These are phyloP conservation scores for Linnemannia elongata DNA, from an alignment of 192 early-diverging fungal genomes.

Conservation along the genomic window DNA sequence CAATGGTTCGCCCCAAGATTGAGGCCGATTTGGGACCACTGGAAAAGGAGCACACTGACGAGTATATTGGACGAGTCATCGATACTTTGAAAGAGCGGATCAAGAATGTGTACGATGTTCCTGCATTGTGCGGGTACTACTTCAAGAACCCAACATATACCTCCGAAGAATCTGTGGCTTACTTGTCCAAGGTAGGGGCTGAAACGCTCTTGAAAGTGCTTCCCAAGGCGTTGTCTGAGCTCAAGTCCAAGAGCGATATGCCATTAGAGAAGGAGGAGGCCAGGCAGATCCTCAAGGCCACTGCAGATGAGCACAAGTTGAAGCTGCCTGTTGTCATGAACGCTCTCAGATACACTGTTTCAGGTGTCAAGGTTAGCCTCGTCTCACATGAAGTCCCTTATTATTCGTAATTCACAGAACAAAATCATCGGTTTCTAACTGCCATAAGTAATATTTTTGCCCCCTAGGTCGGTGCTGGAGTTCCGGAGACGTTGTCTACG, in stretches of 20 bases:
- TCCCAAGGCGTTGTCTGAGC: slow-evolving; percentile 10
- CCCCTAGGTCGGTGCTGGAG: slow-evolving; percentile 65
- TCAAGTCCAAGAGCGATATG: slow-evolving; percentile 18
- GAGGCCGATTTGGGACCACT: slow-evolving; percentile 31
- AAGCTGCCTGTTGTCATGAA: slow-evolving; percentile 72
- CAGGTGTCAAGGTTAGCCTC: slow-evolving; percentile 64
- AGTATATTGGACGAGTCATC: slow-evolving; percentile 63
- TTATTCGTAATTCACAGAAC: neutral
- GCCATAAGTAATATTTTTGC: neutral
- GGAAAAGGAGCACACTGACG: slow-evolving; percentile 28
- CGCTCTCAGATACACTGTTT: slow-evolving; percentile 73
- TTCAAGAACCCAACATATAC: slow-evolving; percentile 66
- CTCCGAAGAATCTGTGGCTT: slow-evolving; percentile 53
- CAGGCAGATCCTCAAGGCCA: slow-evolving; percentile 52
- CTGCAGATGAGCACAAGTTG: slow-evolving; percentile 50
- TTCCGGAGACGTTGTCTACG: slow-evolving; percentile 66
- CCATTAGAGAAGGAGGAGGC: slow-evolving; percentile 37
- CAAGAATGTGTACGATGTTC: slow-evolving; percentile 68
- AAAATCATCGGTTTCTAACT: neutral
- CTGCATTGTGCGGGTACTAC: slow-evolving; percentile 65
- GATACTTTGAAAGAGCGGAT: slow-evolving; percentile 69
- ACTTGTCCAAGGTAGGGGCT: slow-evolving; percentile 56
- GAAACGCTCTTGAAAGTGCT: slow-evolving; percentile 43
- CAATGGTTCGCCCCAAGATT: slow-evolving; percentile 49
- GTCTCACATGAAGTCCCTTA: neutral